A percentile compares a stretch with the other conserved stretches of the same genome.
These are phyloP conservation scores for Neckera pumila DNA, from an alignment of 225 moss, liverwort and hornwort genomes.

Conservation along the genomic window DNA sequence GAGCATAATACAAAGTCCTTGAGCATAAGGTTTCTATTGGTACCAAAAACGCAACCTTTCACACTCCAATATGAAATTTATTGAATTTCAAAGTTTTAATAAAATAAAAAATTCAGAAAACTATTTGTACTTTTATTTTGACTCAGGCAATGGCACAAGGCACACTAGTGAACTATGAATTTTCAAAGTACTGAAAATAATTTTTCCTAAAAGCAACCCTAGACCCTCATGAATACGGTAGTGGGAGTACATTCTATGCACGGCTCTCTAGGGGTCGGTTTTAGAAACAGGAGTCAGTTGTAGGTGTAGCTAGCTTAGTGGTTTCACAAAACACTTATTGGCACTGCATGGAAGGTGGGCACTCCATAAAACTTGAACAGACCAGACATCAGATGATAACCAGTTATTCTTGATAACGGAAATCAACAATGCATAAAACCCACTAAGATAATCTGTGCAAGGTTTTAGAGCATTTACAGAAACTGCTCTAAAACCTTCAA, in stretches of 20 bases:
- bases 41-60: too few species aligned
- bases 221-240: background rate
- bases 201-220: background rate
- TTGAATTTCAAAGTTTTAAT: too few species aligned
- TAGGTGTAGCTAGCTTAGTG: background rate
- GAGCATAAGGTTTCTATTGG: too few species aligned
- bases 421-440: background rate
- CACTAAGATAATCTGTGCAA: background rate
- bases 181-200: background rate
- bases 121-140: too few species aligned
- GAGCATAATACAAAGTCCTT: too few species aligned
- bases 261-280: rapidly evolving
- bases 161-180: background rate
- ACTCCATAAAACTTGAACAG: background rate
- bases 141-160: too few species aligned
- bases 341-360: background rate
- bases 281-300: background rate
- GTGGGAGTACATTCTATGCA: background rate
- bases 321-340: background rate
- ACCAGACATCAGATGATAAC: background rate
- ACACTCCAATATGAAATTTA: too few species aligned
- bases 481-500: background rate
- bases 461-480: background rate
- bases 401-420: background rate
- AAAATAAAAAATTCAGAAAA: too few species aligned